A percentile compares a stretch with the other conserved stretches of the same genome.
These are phyloP conservation scores for Populus euphratica DNA, from an alignment of 345 rosid species.

Conservation along the genomic window DNA sequence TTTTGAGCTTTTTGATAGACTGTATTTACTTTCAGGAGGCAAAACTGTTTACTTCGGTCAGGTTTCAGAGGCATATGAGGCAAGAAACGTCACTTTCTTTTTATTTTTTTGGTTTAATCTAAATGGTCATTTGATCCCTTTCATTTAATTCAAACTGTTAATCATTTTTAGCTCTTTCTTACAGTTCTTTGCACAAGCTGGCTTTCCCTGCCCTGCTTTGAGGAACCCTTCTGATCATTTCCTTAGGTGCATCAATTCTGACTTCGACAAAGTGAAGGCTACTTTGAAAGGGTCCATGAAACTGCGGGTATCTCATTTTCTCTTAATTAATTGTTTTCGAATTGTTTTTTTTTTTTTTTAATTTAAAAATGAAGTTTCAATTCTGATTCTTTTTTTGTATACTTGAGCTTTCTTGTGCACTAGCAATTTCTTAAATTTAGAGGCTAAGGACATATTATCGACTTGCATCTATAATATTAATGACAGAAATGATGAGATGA, in stretches of 20 bases:
- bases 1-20: slow-evolving; percentile 80
- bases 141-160: neutral
- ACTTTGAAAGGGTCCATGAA: slow-evolving; percentile 93
- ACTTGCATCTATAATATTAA: no score
- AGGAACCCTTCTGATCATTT: slow-evolving; percentile 98
- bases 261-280: slow-evolving; percentile 92
- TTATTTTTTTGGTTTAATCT: neutral
- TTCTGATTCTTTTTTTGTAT: no score
- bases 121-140: neutral
- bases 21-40: slow-evolving; percentile 87
- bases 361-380: no score
- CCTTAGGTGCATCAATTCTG: slow-evolving; percentile 84
- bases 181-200: slow-evolving; percentile 96
- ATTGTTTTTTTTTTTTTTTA: no score
- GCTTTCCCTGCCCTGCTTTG: slow-evolving; percentile 90
- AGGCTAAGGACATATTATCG: no score
- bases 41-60: slow-evolving; percentile 89
- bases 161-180: neutral
- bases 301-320: slow-evolving; percentile 46
- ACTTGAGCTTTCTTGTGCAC: no score
- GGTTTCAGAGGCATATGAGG: slow-evolving; percentile 86
- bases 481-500: no score
- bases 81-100: slow-evolving; percentile 11
- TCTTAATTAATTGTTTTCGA: no score
- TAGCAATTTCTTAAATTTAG: no score